phyloP scores from a whole-genome alignment of 2,329 filamentous ascomycete species.

The Trichoderma atroviride region DNA sequence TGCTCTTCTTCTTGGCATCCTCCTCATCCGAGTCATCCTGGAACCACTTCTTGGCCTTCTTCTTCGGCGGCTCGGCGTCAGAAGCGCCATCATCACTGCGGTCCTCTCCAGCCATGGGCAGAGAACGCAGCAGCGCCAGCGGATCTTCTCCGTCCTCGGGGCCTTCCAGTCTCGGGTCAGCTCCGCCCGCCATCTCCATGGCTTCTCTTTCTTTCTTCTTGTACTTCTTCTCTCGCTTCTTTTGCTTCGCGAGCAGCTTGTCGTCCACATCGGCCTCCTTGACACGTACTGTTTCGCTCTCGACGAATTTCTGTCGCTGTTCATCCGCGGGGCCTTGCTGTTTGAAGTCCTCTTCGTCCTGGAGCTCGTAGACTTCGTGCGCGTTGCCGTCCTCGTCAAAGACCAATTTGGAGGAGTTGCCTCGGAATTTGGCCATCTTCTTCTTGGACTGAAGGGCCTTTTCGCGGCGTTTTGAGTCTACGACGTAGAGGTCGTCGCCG shows the following conservation, averaged over 20 bases:
- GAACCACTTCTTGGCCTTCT: constrained; percentile 78
- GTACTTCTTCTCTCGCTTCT: constrained; percentile 74
- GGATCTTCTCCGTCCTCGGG: constrained; percentile 56
- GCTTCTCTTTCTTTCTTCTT: constrained; percentile 69
- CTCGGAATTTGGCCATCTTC: constrained; percentile 87
- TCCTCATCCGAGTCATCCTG: constrained; percentile 65
- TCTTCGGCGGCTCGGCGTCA: constrained; percentile 50
- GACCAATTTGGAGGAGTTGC: constrained; percentile 79
- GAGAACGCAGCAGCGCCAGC: constrained; percentile 59
- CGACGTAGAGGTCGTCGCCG: constrained; percentile 72
- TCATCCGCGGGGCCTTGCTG: constrained; percentile 73
- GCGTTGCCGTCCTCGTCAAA: constrained; percentile 91
- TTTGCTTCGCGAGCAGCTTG: constrained; percentile 77
- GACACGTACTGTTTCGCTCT: constrained; percentile 72
- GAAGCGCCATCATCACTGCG: constrained; percentile 34
- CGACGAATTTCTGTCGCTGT: constrained; percentile 77
- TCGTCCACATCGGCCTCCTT: constrained; percentile 77
- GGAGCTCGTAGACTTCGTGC: constrained; percentile 84
- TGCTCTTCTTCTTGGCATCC: constrained; percentile 42
- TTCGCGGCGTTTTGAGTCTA: constrained; percentile 93
- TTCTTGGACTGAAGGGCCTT: constrained; percentile 96
- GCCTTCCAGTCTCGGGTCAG: constrained; percentile 40
- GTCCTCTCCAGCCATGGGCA: constrained; percentile 52
- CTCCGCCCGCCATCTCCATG: constrained; percentile 41
- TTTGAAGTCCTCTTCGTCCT: constrained; percentile 80